Percentiles rank a stretch among this genome's conserved stretches.
phyloP scores from a whole-genome alignment of 2,329 filamentous ascomycete genomes.

The Chrysoporthe puriensis region DNA sequence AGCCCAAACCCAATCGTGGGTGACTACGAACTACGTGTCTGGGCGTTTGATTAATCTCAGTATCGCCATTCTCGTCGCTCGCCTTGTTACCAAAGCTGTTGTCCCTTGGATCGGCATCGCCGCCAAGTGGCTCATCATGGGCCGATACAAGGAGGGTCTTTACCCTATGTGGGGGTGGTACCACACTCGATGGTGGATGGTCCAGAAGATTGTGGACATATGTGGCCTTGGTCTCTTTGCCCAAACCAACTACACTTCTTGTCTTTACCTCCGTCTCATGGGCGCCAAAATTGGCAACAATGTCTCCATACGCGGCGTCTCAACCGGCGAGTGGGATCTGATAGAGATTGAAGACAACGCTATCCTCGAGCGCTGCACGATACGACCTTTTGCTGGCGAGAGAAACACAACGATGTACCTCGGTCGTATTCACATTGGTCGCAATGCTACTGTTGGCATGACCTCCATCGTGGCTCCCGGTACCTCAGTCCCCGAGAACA shows the following conservation, averaged over 20 bases:
- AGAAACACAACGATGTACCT: slow-evolving; percentile 63
- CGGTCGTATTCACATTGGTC: slow-evolving; percentile 53
- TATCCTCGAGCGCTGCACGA: slow-evolving; percentile 50
- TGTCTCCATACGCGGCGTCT: slow-evolving; percentile 50
- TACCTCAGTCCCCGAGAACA: slow-evolving; percentile 49
- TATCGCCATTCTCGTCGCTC: slow-evolving; percentile 48
- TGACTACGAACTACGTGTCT: slow-evolving; percentile 43
- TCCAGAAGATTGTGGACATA: slow-evolving; percentile 55
- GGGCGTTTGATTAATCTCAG: slow-evolving; percentile 55
- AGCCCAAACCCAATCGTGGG: slow-evolving; percentile 44
- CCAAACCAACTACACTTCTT: slow-evolving; percentile 42
- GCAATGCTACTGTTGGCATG: slow-evolving; percentile 50
- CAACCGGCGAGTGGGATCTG: slow-evolving; percentile 60
- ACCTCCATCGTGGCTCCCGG: slow-evolving; percentile 56
- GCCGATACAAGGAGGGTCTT: slow-evolving; percentile 54
- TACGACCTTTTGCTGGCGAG: slow-evolving; percentile 58
- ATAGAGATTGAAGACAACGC: slow-evolving; percentile 57
- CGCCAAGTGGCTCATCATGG: slow-evolving; percentile 59
- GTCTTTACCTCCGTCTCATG: slow-evolving; percentile 54
- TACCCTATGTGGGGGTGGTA: slow-evolving; percentile 64
- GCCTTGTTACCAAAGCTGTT: slow-evolving; percentile 43
- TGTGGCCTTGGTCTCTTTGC: slow-evolving; percentile 53
- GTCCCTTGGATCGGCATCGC: slow-evolving; percentile 52
- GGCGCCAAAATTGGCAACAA: slow-evolving; percentile 57
- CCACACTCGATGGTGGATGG: slow-evolving; percentile 63